phyloP scores from a whole-genome alignment of 2,329 filamentous ascomycete genomes.

The Beauveria caledonica region DNA sequence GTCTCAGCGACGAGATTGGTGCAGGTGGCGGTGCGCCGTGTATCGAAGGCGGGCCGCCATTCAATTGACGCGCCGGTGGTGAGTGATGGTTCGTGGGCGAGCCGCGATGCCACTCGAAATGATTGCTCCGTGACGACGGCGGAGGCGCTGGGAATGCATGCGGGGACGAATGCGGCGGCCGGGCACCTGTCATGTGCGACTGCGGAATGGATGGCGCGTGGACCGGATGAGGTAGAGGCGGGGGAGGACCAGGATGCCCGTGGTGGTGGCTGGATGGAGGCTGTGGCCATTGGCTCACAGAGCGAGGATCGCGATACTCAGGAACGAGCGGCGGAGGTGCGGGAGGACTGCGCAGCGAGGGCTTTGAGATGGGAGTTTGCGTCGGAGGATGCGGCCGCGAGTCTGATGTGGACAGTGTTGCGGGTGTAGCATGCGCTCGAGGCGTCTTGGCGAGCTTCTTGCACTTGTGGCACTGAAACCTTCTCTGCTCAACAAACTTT shows the following conservation, averaged over 20 bases:
- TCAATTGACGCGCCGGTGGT: conserved; percentile 40
- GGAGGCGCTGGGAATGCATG: conserved; percentile 31
- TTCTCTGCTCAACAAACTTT: conserved; percentile 51
- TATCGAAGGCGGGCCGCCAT: conserved; percentile 35
- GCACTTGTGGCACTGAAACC: conserved; percentile 71
- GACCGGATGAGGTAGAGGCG: conserved; percentile 12
- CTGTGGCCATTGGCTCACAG: conserved; percentile 14
- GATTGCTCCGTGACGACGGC: conserved; percentile 13
- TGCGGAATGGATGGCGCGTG: conserved; percentile 2
- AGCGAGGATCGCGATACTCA: conserved; percentile 20
- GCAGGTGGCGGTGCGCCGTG: conserved; percentile 20
- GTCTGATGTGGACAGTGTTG: conserved; percentile 13
- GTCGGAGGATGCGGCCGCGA: conserved; percentile 1
- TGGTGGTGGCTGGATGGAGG: conserved; percentile 12
- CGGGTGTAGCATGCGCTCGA: conserved; percentile 18
- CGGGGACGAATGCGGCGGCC: conserved; percentile 26
- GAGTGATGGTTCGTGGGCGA: conserved; percentile 43
- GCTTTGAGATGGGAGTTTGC: conserved; percentile 12
- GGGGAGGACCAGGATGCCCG: conserved; percentile 1
- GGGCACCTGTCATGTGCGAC: conserved; percentile 15
- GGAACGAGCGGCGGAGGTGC: conserved; percentile 15
- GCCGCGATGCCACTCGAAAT: neutral
- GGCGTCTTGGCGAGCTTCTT: conserved; percentile 45
- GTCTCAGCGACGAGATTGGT: conserved; percentile 34
- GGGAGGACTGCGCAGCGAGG: conserved; percentile 23